A percentile compares a stretch with the other conserved stretches of the same genome.
Conservation (phyloP, 257 asterid genomes). For the Scutellaria barbata region DNA sequence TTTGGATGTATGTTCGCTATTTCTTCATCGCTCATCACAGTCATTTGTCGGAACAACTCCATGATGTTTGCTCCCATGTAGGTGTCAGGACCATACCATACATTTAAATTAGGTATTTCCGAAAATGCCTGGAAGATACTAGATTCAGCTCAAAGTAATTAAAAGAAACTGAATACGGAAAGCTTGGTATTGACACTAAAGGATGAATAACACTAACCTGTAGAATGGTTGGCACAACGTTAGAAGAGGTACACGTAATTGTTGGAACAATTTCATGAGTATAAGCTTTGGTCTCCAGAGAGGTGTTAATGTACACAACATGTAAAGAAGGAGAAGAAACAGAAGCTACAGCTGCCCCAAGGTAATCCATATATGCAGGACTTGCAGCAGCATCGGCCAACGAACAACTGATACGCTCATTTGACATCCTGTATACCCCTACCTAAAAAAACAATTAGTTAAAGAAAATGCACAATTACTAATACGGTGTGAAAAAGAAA, state of each 20-base stretch:
- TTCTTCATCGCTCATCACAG: constrained; percentile 88
- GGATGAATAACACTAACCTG: constrained; percentile 56
- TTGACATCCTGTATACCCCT: constrained; percentile 93
- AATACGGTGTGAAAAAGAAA: neutral
- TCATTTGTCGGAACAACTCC: constrained; percentile 87
- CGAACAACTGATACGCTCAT: constrained; percentile 85
- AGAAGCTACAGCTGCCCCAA: constrained; percentile 66
- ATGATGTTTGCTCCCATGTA: constrained; percentile 96
- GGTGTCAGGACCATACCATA: constrained; percentile 97
- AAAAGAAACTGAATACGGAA: constrained; percentile 16
- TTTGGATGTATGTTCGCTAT: constrained; percentile 79
- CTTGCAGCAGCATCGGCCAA: constrained; percentile 97
- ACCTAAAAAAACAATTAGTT: constrained; percentile 53
- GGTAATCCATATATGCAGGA: constrained; percentile 89
- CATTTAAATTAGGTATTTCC: constrained; percentile 68
- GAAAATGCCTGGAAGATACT: constrained; percentile 72
- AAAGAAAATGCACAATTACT: constrained; percentile 17
- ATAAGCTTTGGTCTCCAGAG: constrained; percentile 91
- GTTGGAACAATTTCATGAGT: constrained; percentile 97
- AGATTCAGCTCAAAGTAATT: constrained; percentile 22
- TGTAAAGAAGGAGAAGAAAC: constrained; percentile 83
- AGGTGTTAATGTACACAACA: constrained; percentile 91
- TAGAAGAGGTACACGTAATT: constrained; percentile 95
- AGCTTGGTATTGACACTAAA: constrained; percentile 1
- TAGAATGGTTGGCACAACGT: constrained; percentile 86